Percentiles rank a stretch among this genome's conserved stretches.
phyloP scores from a whole-genome alignment of 805 yeast genomes.

The Vanderwaltozyma verrucispora region DNA sequence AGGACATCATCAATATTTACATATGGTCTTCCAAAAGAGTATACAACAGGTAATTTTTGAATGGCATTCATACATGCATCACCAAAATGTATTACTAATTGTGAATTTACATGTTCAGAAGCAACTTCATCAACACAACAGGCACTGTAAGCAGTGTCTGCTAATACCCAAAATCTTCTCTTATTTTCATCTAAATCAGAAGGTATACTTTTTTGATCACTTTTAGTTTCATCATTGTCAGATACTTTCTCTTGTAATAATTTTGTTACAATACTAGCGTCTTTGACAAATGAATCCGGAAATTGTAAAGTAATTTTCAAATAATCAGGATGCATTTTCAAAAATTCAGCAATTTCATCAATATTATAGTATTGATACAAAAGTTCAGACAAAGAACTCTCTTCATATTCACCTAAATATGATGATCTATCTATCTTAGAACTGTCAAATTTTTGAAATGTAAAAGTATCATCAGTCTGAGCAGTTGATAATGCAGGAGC shows the following conservation, averaged over 20 bases:
- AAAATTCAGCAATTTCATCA: slow-evolving; percentile 34
- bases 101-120: slow-evolving; percentile 82
- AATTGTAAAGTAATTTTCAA: slow-evolving; percentile 72
- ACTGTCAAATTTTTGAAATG: slow-evolving; percentile 35
- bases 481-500: slow-evolving; percentile 72
- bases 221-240: background rate
- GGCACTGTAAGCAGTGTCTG: slow-evolving; percentile 91
- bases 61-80: slow-evolving; percentile 86
- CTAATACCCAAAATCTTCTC: slow-evolving; percentile 64
- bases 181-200: background rate
- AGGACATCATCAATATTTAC: slow-evolving; percentile 36
- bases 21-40: slow-evolving; percentile 64
- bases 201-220: background rate
- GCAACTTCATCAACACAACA: slow-evolving; percentile 98
- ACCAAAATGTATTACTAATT: slow-evolving; percentile 84
- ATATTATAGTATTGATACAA: slow-evolving; percentile 48
- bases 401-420: slow-evolving; percentile 21
- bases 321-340: slow-evolving; percentile 31
- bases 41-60: slow-evolving; percentile 60
- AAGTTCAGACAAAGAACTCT: slow-evolving; percentile 23
- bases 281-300: slow-evolving; percentile 72
- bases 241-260: slow-evolving; percentile 35
- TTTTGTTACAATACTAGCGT: slow-evolving; percentile 62
- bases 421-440: slow-evolving; percentile 17
- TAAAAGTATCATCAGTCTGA: slow-evolving; percentile 51